Evolutionary conservation across 2,329 filamentous ascomycete species (phyloP).

Genomic region (Nothophaeocryptopus gaeumannii): DNA sequence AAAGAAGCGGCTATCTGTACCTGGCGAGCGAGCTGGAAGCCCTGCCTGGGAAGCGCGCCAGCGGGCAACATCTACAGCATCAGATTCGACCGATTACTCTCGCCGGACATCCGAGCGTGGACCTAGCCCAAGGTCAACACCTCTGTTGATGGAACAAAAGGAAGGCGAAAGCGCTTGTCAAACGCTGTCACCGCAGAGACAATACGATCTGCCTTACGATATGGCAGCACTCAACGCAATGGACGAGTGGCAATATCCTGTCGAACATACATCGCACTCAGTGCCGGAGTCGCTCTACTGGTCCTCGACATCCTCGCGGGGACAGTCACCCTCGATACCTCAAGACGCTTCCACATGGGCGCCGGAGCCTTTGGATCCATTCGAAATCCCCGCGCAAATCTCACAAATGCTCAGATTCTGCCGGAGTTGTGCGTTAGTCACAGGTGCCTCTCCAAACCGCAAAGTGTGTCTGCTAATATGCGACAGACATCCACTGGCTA

Average conservation of each 20-base stretch:
- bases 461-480: background rate
- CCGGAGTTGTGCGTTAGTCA: slow-evolving; percentile 11
- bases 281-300: background rate
- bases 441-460: background rate
- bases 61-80: slow-evolving; percentile 7
- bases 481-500: slow-evolving; percentile 7
- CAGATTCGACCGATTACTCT: slow-evolving; percentile 1
- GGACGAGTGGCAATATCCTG: slow-evolving; percentile 5
- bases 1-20: background rate
- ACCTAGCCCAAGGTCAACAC: background rate
- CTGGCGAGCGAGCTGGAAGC: background rate
- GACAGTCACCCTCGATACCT: background rate
- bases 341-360: slow-evolving; percentile 1
- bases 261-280: background rate
- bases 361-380: background rate
- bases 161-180: slow-evolving; percentile 9
- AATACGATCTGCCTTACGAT: background rate
- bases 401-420: slow-evolving; percentile 7
- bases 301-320: background rate
- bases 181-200: background rate
- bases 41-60: slow-evolving; percentile 3
- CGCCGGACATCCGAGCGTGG: background rate
- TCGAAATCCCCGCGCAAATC: slow-evolving; percentile 7
- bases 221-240: background rate
- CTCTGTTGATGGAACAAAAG: background rate